Evolutionary conservation across 805 yeast species (phyloP), one percentile per base, ranked within the genome.

Genomic region (Myxozyma sirexii): DNA sequence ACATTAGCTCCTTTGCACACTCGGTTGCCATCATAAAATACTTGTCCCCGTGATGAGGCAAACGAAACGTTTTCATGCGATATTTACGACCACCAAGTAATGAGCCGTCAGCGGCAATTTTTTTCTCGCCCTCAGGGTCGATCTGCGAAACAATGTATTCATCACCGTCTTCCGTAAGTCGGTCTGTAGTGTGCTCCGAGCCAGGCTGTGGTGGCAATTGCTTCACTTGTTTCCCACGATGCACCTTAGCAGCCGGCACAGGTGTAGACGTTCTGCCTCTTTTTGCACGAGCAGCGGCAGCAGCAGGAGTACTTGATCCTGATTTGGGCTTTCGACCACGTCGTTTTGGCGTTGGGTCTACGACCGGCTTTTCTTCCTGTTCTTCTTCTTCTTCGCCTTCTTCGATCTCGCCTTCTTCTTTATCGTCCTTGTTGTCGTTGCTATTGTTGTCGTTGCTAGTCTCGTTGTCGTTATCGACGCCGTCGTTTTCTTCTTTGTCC

Each of bases 71-170:
- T 15, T 73, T 68, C 50, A 80, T 73, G 13, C 76, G 47, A 58
- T 70, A 81, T 48, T 72, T 71, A 39, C 82, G 71, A 4, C 75
- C 79, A 24, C 75, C 79, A 15, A 67, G 47, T 12, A 79, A 62
- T 44, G 66, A 64, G 0, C 84, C 84, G 53, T 72, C 71, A 10
- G 64, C 64, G 6, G 76, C 70, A 2, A 82, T 70, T 57, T 82
- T 81, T 24, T 67, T 58, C 54, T 82, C 84, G 21, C 85, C 85
- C 21, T 67, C 67, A n/a, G 72, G 69, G 60, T 81, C 84, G 27
- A 65, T 61, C 33, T 67, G 67, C 2, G 67, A 59, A 6, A 65
- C 64, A 41, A 69, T 69, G 54, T 70, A 76, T 54, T 75, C 79
- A 56, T 71, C 75, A 19, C 71, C 72, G 1, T 57, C 67, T 1